Evolutionary conservation across 768 basidiomycete genomes (phyloP).

Genomic region (Auriculariales sp.): DNA sequence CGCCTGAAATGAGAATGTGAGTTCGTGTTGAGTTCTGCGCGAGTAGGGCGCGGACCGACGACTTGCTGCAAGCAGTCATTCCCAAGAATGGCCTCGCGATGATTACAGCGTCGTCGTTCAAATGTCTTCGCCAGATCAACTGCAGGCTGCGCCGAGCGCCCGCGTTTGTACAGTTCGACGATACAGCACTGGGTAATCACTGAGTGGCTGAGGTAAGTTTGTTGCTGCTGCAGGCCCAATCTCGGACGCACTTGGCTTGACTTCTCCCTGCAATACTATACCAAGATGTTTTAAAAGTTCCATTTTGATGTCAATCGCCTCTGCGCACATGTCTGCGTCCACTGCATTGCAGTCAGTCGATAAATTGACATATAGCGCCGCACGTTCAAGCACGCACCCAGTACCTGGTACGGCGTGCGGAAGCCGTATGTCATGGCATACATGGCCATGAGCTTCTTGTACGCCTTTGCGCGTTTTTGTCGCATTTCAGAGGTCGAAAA

Average conservation of each 20-base stretch:
- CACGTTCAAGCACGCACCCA: constrained; percentile 41
- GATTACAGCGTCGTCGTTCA: constrained; percentile 90
- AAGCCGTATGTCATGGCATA: constrained; percentile 84
- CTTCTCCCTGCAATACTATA: constrained; percentile 68
- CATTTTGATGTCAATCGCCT: constrained; percentile 49
- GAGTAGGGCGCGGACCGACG: constrained; percentile 41
- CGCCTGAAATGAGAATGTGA: constrained; percentile 31
- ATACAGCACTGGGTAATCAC: constrained; percentile 99
- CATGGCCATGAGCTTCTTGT: constrained; percentile 85
- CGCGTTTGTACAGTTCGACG: constrained; percentile 80
- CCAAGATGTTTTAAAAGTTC: constrained; percentile 66
- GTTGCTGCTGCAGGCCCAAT: constrained; percentile 11
- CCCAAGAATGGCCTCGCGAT: constrained; percentile 71
- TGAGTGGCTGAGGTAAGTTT: constrained; percentile 15
- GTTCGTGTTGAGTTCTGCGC: constrained; percentile 2
- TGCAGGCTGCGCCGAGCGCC: constrained; percentile 52
- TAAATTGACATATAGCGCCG: background rate
- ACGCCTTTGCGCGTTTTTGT: constrained; percentile 89
- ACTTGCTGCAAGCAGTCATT: constrained; percentile 73
- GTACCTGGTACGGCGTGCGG: constrained; percentile 84
- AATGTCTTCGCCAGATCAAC: constrained; percentile 88
- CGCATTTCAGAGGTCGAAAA: constrained; percentile 41
- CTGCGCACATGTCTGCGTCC: constrained; percentile 71
- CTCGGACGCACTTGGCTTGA: constrained; percentile 77
- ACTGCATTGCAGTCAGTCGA: constrained; percentile 28